Evolutionary conservation across 139 green algal species (phyloP), one percentile per base, ranked within the genome.

Genomic region (Asterochloris sp.): DNA sequence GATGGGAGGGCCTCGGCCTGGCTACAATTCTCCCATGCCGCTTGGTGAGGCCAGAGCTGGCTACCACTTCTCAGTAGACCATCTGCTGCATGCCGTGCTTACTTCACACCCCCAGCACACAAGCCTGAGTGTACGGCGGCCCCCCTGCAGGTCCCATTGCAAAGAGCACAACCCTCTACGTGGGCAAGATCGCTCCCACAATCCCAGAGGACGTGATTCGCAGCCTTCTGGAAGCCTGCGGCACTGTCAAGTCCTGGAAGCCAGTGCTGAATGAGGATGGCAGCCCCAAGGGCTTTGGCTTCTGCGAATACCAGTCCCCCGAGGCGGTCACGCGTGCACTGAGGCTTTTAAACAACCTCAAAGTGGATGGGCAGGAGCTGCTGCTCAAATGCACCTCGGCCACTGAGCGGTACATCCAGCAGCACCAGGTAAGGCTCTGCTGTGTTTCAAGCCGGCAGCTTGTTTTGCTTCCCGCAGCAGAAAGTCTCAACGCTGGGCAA

Each of bases 281-380:
- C 38, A 76, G 85, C 64, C 85, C 85, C 62, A 98, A 98, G 81
- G 93, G 92, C 14, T 98, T 98, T 90, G 95, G 95, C 26, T 98
- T 98, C 74, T 95, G 89, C 74, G 95, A 97, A 81, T 99, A 94
- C 84, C 90, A 92, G 73, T 88, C 94, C 60, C 88, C 89, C 0
- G 89, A 96, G 81, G 93, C 91, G 8, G 91, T 93, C 17, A 78
- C 95, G 38, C 79, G 91, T 12, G 91, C 94, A 11, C 82, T 98
- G 74, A 69, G 88, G 15, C 81, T 95, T 29, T 80, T 97, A 11
- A 89, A 94, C 71, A 91, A 89, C 67, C 82, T 95, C 12, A 84
- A 87, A 71, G 26, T 98, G 9, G 95, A 98, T 73, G 94, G 94
- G 0, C 91, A 95, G 76, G 90, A 97, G 85, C 88, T 98, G 84